Percentiles rank a stretch among this genome's conserved stretches.
phyloP scores from a whole-genome alignment of 805 yeast genomes.

The Pichia exigua region DNA sequence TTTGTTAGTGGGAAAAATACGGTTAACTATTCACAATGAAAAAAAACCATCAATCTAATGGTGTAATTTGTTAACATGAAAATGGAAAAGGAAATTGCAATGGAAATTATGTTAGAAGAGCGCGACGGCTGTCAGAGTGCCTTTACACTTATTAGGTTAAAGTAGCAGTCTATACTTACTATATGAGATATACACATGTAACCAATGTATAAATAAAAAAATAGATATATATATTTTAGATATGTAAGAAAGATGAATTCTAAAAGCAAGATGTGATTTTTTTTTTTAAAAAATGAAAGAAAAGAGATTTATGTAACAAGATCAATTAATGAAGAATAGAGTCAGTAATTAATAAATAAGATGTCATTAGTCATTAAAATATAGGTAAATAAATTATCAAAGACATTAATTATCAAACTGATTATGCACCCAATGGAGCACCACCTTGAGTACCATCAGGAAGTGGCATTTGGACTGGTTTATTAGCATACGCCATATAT shows the following conservation, averaged over 20 bases:
- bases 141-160: no score
- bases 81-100: not conserved
- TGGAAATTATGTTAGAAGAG: not conserved
- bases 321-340: not conserved
- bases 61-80: not conserved
- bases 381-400: not conserved
- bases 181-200: not conserved
- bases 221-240: not conserved
- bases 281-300: not conserved
- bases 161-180: no score
- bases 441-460: slow-evolving; percentile 30
- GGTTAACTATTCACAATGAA: not conserved
- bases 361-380: not conserved
- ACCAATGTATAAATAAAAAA: no score
- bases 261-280: not conserved
- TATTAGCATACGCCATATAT: slow-evolving; percentile 75
- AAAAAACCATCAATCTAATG: not conserved
- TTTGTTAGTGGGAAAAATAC: not conserved
- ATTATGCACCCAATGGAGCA: slow-evolving; percentile 12
- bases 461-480: slow-evolving; percentile 56
- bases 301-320: not conserved
- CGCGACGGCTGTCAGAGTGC: not conserved
- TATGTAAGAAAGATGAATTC: not conserved
- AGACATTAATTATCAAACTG: not conserved
- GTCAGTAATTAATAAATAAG: not conserved